These are phyloP conservation scores for Monascus purpureus DNA, from an alignment of 495 filamentous ascomycete species.

Conservation along the genomic window DNA sequence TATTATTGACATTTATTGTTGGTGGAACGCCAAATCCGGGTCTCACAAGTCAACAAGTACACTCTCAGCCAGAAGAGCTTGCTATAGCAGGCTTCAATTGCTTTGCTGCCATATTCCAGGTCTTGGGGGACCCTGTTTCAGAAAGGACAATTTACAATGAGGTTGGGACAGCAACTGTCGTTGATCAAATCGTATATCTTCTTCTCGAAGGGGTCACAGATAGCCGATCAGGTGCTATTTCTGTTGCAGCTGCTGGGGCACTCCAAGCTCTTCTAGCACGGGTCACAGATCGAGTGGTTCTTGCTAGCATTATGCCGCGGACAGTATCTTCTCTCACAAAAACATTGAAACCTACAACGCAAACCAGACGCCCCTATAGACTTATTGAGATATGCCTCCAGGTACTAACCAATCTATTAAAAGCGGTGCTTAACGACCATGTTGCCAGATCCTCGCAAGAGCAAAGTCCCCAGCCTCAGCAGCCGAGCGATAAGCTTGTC, in stretches of 20 bases:
- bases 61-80: conserved; percentile 52
- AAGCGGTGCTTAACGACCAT: conserved; percentile 50
- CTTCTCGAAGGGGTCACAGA: conserved; percentile 57
- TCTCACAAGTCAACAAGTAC: conserved; percentile 15
- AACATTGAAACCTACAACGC: conserved; percentile 52
- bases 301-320: conserved; percentile 77
- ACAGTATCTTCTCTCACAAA: conserved; percentile 72
- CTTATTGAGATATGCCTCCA: conserved; percentile 49
- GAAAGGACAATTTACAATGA: conserved; percentile 44
- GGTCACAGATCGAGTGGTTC: conserved; percentile 52
- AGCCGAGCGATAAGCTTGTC: conserved; percentile 20
- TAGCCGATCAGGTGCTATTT: conserved; percentile 44
- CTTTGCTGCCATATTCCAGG: conserved; percentile 35
- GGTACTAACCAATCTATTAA: conserved; percentile 44
- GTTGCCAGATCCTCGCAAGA: conserved; percentile 6
- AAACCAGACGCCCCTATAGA: conserved; percentile 46
- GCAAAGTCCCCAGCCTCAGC: conserved; percentile 9
- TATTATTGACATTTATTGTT: conserved; percentile 68
- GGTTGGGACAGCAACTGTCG: conserved; percentile 43
- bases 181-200: conserved; percentile 73
- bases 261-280: conserved; percentile 47
- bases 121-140: conserved; percentile 27
- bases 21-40: conserved; percentile 48
- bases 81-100: conserved; percentile 46
- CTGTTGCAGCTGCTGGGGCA: conserved; percentile 49